A percentile compares a stretch with the other conserved stretches of the same genome.
Conservation (phyloP, 2,329 filamentous ascomycete species). For the Penicillium sp. region DNA sequence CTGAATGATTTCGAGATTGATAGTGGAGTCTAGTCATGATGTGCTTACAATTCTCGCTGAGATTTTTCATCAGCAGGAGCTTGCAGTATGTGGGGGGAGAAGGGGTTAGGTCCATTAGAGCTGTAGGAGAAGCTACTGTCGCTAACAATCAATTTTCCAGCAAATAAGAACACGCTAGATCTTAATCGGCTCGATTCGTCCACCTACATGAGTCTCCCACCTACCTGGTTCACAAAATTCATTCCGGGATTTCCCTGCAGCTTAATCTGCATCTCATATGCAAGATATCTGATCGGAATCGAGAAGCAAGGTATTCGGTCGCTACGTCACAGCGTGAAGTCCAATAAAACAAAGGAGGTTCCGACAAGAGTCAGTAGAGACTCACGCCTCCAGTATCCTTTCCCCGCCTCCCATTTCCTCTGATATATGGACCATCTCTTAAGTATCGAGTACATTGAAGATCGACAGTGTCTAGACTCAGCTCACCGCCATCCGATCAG, state of each 20-base stretch:
- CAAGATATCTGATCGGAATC: constrained; percentile 4
- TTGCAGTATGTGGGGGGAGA: background rate
- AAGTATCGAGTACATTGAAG: background rate
- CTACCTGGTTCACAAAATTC: background rate
- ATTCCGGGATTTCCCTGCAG: constrained; percentile 5
- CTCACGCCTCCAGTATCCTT: background rate
- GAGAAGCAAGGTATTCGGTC: background rate
- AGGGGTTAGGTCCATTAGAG: background rate
- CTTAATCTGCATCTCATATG: constrained; percentile 3
- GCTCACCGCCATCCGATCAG: background rate
- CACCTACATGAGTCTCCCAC: background rate
- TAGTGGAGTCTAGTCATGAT: background rate
- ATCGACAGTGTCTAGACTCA: background rate
- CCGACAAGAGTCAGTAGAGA: background rate
- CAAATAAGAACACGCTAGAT: background rate
- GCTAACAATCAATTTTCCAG: background rate
- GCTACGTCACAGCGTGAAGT: background rate
- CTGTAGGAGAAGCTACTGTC: background rate
- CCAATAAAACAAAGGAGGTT: background rate
- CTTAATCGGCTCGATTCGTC: background rate
- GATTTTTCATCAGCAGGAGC: too few species aligned
- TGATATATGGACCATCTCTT: background rate
- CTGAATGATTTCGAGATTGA: background rate
- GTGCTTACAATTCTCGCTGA: background rate
- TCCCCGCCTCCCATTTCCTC: background rate